Base-by-base conservation (phyloP, 225 moss, liverwort and hornwort genomes). In the Marchantia polymorpha region DNA sequence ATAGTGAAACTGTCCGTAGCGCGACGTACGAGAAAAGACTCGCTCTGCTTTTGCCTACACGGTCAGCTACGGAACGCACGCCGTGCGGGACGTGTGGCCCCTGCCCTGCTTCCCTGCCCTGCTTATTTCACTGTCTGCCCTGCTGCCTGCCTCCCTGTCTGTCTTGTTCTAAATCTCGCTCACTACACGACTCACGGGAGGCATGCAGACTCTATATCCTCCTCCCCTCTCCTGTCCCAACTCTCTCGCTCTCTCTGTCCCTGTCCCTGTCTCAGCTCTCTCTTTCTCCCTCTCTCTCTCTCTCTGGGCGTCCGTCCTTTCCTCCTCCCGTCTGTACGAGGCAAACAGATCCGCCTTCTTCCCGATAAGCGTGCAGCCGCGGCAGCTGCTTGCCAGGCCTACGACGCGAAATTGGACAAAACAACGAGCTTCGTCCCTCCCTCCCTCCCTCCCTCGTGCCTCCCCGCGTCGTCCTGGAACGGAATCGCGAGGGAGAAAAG, bases 1-100 rank as follows among this genome's bases (percentile, higher is more conserved):
- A 31, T 25, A 51, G 47, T 12, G 61, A 52, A 61, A 64, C 61
- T 77, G 77, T 54, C 77, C 26, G 64, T 52, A 22, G 77, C 77
- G 64, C 49, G 30, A 25, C 46, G 20, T 51, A 76, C 60, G 61
- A 64, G 75, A 58, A 58, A 7, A 39, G 22, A 19, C 15, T 56
- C 16, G 6, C n/a, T 8, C 75, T 75, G 14, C 31, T 8, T 13
- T 54, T 27, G 52, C 8, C 72, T 54, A 54, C 52, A 29, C 29
- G 16, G 30, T 74, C 52, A 74, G 73, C 73, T 74, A 74, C 50
- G 6, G 12, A n/a, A 51, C n/a, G 12, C 17, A 70, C 14, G 14
- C 69, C 48, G 39, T 39, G 3, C 48, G 48, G 65, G 27, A 50
- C 22, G 49, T n/a, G 50, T 23, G n/a, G 71, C 71, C 49, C 51